These are phyloP conservation scores for Senna siamea DNA, from an alignment of 306 rosid species.

Conservation along the genomic window DNA sequence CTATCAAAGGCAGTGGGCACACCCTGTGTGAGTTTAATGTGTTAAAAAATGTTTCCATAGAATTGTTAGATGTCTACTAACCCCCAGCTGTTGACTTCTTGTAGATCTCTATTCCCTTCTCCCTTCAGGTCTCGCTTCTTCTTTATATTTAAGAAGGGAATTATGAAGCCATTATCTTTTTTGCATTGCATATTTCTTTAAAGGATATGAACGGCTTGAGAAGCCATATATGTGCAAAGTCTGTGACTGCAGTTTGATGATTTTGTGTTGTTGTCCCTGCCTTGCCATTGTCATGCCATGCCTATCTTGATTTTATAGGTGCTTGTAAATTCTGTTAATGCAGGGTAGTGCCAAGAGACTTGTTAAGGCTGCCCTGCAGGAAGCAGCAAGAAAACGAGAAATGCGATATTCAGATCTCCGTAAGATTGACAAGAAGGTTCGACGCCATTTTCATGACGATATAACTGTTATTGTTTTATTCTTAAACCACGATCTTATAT, in stretches of 20 bases:
- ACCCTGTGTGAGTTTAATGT: too few species aligned
- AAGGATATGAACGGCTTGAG: not conserved
- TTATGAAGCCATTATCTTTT: not conserved
- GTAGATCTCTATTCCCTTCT: too few species aligned
- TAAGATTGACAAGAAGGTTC: constrained; percentile 79
- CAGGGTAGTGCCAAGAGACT: constrained; percentile 96
- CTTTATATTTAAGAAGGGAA: too few species aligned
- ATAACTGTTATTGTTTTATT: constrained; percentile 83
- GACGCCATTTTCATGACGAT: constrained; percentile 86
- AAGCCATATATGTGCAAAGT: not conserved
- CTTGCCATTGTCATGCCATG: not conserved
- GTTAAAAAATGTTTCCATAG: too few species aligned
- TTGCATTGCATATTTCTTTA: not conserved
- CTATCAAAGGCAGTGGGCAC: too few species aligned
- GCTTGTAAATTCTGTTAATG: constrained; percentile 37
- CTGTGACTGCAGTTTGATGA: not conserved
- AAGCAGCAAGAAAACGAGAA: constrained; percentile 90
- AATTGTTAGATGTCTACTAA: too few species aligned
- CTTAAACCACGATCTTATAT: constrained; percentile 76
- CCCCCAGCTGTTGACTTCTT: too few species aligned
- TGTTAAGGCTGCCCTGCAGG: constrained; percentile 84
- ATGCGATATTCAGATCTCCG: constrained; percentile 79
- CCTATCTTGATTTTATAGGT: constrained; percentile 1
- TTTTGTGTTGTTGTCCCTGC: constrained; percentile 11
- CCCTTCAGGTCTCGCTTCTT: too few species aligned